These are phyloP conservation scores for Diaporthe amygdali DNA, from an alignment of 2,329 filamentous ascomycete species.

Conservation along the genomic window DNA sequence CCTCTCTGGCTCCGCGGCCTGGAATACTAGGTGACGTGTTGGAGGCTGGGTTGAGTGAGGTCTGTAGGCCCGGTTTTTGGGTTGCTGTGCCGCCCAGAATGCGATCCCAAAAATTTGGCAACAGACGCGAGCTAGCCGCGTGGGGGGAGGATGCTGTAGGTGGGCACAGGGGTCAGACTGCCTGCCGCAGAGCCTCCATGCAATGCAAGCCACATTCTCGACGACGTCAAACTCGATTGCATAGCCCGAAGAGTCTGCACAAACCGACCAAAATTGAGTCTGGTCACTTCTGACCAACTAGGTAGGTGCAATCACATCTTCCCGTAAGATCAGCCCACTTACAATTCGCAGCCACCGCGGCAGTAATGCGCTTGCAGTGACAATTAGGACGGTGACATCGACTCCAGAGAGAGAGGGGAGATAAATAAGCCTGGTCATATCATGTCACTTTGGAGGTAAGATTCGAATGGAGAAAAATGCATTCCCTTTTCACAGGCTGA, in stretches of 20 bases:
- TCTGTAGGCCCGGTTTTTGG: background rate
- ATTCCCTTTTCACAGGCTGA: background rate
- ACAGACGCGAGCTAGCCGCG: background rate
- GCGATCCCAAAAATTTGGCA: slow-evolving; percentile 19
- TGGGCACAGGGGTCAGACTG: background rate
- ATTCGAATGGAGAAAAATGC: background rate
- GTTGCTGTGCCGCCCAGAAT: slow-evolving; percentile 11
- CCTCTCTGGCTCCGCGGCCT: background rate
- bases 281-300: background rate
- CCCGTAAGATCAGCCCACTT: background rate
- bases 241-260: background rate
- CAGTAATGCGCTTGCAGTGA: background rate
- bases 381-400: background rate
- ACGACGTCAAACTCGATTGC: background rate
- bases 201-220: slow-evolving; percentile 12
- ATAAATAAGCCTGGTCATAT: background rate
- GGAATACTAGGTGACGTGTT: background rate
- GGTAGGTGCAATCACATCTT: background rate
- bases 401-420: too few species aligned
- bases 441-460: slow-evolving; percentile 25
- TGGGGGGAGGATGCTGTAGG: background rate
- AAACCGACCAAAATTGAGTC: background rate
- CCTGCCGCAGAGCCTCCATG: slow-evolving; percentile 19
- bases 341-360: background rate
- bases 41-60: background rate